Evolutionary conservation across 495 filamentous ascomycete genomes (phyloP), one percentile per base, ranked within the genome.

Genomic region (Penicillium malachiteum): DNA sequence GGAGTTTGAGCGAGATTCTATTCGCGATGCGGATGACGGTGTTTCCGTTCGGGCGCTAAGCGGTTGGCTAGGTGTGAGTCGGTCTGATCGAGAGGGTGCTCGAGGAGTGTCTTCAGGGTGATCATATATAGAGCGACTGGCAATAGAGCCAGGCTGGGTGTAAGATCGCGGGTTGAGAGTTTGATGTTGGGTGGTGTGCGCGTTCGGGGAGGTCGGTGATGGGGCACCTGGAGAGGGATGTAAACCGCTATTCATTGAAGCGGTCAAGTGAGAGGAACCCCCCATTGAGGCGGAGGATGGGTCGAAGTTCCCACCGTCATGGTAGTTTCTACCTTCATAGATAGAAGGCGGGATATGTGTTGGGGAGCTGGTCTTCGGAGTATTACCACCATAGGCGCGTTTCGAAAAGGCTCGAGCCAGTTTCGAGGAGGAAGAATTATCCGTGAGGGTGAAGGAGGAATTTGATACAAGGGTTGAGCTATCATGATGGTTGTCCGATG

Each of bases 291-390:
- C 81, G 21, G 83, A 80, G 4, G 85, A 87, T 21, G 85, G 84
- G 59, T 88, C 83, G 30, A 86, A 64, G 38, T 65, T 76, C 17
- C 71, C 58, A 37, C 59, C 68, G 59, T 86, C 83, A 63, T 77
- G 70, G 57, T 84, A 73, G 38, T 70, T 66, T 38, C 79, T 77
- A 26, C 71, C 71, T 62, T 85, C 82, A 52, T 84, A 78, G 44
- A 82, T 78, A 12, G 75, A 76, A 52, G 74, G 85, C 10, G 78
- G 83, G 52, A 87, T 79, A 62, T 91, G 86, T 6, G 95, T 96
- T 11, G 94, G 93, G 45, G 86, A 89, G 45, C 74, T 80, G 66
- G 81, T 91, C 72, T 96, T 96, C 5, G 92, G 88, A 33, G 85
- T 87, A 17, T 81, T 61, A 7, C 73, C 78, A 52, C 90, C 90